Base-by-base conservation (phyloP, 257 asterid species). In the Nicotiana tabacum region DNA sequence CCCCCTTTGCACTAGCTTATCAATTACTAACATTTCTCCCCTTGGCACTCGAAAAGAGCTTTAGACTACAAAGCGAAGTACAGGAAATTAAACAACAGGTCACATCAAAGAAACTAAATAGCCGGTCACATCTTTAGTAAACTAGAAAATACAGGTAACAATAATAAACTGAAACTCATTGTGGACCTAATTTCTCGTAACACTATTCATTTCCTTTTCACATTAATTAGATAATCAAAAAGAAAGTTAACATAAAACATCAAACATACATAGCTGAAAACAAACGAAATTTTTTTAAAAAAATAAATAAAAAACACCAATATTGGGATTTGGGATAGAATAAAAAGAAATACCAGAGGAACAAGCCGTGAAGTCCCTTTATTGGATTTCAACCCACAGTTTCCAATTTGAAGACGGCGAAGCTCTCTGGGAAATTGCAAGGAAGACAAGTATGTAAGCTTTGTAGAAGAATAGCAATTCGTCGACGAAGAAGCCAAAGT, bases 341-440 rank as follows among this genome's bases (percentile, higher is more conserved):
- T 1, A 53, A 24, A 80, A 68, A 35, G 27, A 82, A 80, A 86
- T 90, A 92, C 94, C 92, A 86, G 85, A 81, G 90, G 82, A 83
- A 89, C 90, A 78, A 83, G 58, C 35, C 92, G 90, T 51, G 39
- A 24, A 17, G 60, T 84, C 8, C 86, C 88, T 68, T 77, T 77
- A 10, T 67, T 78, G 12, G 89, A 84, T 61, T 74, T 80, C 64
- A 88, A 83, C 82, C 79, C 68, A 66, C 62, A 88, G 84, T 74
- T 88, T 33, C 88, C 87, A 64, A 89, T 81, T 61, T 86, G 80
- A 65, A 87, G 69, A 79, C 86, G 46, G 65, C 90, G 94, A 65
- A 90, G 90, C 80, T 85, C 85, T n/a, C 85, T 53, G 1, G 91
- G 88, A 64, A 90, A 89, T 29, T 84, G 98, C 77, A 91, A 89